Conservation (phyloP, 2,329 filamentous ascomycete species). For the Paradendryphiella salina region DNA sequence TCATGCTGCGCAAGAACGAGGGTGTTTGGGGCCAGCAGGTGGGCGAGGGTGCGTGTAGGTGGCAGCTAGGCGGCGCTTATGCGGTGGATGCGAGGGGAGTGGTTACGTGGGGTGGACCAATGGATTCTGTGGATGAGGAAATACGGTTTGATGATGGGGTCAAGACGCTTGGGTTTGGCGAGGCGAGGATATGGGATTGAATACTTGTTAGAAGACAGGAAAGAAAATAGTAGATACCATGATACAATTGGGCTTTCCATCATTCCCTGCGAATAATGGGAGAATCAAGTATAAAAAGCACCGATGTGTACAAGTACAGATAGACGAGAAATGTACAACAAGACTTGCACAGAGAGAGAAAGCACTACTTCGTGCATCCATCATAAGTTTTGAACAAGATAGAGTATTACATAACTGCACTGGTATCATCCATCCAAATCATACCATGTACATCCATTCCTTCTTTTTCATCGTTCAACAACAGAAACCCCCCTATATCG, state of each 20-base stretch:
- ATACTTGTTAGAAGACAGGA: not conserved
- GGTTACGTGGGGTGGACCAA: slow-evolving; percentile 42
- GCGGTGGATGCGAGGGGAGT: slow-evolving; percentile 39
- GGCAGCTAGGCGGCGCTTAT: slow-evolving; percentile 43
- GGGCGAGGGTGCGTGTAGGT: slow-evolving; percentile 42
- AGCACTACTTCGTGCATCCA: no score
- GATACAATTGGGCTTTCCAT: no score
- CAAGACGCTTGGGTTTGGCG: slow-evolving; percentile 32
- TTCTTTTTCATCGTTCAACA: no score
- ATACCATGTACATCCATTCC: no score
- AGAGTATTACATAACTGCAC: not conserved
- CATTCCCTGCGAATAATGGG: no score
- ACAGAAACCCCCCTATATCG: no score
- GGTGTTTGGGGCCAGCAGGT: slow-evolving; percentile 43
- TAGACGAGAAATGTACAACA: no score
- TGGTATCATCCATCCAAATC: not conserved
- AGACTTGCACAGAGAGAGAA: no score
- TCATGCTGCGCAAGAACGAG: slow-evolving; percentile 42
- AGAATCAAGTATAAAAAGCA: not conserved
- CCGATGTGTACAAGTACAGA: no score
- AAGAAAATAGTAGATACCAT: no score
- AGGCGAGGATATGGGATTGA: slow-evolving; percentile 7
- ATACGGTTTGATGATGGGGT: slow-evolving; percentile 39
- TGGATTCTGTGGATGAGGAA: slow-evolving; percentile 43
- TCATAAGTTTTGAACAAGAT: no score